phyloP scores from a whole-genome alignment of 2,329 filamentous ascomycete species.

The Beauveria sp. region DNA sequence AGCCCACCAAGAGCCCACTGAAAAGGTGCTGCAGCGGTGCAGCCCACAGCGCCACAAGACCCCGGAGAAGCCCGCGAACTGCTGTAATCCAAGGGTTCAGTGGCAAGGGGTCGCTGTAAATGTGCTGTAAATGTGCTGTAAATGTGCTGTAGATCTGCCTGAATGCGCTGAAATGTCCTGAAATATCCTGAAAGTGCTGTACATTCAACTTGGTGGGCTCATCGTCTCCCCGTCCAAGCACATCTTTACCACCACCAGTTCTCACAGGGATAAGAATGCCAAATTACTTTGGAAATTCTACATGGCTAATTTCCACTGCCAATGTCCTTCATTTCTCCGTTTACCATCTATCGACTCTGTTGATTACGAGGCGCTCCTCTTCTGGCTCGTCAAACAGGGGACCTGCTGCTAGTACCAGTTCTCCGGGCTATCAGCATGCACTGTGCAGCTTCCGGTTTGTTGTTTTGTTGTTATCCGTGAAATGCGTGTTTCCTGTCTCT shows the following conservation, averaged over 20 bases:
- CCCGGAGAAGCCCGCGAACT: no score
- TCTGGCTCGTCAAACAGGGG: not conserved
- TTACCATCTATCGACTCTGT: not conserved
- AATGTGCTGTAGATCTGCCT: no score
- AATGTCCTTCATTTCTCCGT: slow-evolving; percentile 8
- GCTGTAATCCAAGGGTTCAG: no score
- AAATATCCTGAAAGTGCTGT: no score
- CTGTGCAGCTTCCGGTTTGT: not conserved
- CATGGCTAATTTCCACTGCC: slow-evolving; percentile 9
- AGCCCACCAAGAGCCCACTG: not conserved
- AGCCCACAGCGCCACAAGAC: no score
- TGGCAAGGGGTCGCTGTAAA: no score
- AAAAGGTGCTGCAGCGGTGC: not conserved
- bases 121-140: no score
- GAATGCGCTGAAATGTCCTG: no score
- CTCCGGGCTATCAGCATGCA: no score
- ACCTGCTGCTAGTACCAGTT: not conserved
- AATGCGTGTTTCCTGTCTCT: not conserved
- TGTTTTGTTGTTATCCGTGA: slow-evolving; percentile 1
- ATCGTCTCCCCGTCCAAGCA: not conserved
- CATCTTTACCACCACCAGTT: not conserved
- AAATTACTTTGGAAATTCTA: not conserved
- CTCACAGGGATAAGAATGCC: not conserved
- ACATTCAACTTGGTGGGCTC: no score
- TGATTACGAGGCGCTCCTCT: slow-evolving; percentile 1